Percentiles rank a stretch among this genome's conserved stretches.
These are phyloP conservation scores for Rhodotorula sp. DNA, from an alignment of 1,284 basidiomycete species.

Conservation along the genomic window DNA sequence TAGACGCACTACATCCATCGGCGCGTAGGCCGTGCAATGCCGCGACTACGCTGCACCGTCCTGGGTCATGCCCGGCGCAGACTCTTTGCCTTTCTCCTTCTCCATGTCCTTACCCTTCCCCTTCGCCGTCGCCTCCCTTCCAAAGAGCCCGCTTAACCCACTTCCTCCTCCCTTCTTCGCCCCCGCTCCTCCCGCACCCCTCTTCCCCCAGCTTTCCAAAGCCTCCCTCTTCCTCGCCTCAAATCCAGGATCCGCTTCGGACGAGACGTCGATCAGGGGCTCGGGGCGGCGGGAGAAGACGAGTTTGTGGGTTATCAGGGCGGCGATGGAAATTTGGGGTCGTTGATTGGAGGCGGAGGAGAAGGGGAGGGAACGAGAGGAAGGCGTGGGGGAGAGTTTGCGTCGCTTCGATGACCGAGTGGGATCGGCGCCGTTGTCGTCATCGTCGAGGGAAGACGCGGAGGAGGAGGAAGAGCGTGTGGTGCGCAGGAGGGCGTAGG, in stretches of 20 bases:
- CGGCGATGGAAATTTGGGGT: constrained; percentile 30
- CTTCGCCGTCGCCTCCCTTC: too few species aligned
- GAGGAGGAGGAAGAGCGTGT: constrained; percentile 5
- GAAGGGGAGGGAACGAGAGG: neutral
- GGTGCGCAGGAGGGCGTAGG: constrained; percentile 43
- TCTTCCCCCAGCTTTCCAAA: neutral
- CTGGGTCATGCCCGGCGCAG: too few species aligned
- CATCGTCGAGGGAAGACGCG: neutral
- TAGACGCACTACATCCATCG: too few species aligned
- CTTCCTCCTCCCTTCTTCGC: neutral
- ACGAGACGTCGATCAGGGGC: constrained; percentile 36
- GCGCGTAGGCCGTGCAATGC: too few species aligned
- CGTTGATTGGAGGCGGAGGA: neutral
- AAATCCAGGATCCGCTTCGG: constrained; percentile 20
- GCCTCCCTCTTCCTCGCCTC: neutral
- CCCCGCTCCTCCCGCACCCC: neutral
- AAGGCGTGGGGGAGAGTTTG: neutral
- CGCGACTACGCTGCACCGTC: too few species aligned
- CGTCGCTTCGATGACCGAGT: too few species aligned
- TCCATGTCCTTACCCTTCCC: too few species aligned
- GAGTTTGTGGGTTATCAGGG: constrained; percentile 40
- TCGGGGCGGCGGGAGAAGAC: constrained; percentile 44
- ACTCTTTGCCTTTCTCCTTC: too few species aligned
- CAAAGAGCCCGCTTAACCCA: too few species aligned
- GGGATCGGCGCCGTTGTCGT: too few species aligned